Evolutionary conservation across 352 stramenopile species (phyloP).

Genomic region (Phytophthora nicotianae): DNA sequence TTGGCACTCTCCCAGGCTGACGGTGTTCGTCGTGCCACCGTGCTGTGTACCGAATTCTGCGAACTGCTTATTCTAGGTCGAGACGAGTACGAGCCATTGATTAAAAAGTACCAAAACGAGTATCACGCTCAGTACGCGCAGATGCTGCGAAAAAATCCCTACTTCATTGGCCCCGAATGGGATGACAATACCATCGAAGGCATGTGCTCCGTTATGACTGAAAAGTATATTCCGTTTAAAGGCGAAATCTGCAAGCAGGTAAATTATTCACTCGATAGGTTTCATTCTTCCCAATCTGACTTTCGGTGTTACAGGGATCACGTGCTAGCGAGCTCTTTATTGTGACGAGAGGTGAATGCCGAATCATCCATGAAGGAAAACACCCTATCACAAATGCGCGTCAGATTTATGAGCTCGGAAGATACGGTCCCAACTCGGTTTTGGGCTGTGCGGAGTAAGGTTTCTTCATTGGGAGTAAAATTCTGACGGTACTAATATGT

Average conservation of each 20-base stretch:
- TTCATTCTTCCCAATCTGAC: not conserved
- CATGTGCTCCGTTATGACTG: constrained; percentile 86
- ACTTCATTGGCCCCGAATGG: constrained; percentile 81
- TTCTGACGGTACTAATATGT: constrained; percentile 2
- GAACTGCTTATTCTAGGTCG: constrained; percentile 76
- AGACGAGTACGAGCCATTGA: constrained; percentile 84
- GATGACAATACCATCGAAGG: constrained; percentile 83
- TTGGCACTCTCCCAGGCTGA: constrained; percentile 71
- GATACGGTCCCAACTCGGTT: constrained; percentile 77
- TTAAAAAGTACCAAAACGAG: constrained; percentile 86
- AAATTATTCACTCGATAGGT: not conserved
- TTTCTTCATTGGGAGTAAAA: not conserved
- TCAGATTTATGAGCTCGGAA: constrained; percentile 69
- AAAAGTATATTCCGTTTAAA: constrained; percentile 78
- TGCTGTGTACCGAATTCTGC: constrained; percentile 73
- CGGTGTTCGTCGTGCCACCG: constrained; percentile 72
- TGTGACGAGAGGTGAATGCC: constrained; percentile 75
- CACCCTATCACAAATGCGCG: constrained; percentile 68
- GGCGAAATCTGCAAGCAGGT: constrained; percentile 84
- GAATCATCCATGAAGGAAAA: constrained; percentile 78
- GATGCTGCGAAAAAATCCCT: constrained; percentile 75
- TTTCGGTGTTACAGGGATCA: constrained; percentile 47
- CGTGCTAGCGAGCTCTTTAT: constrained; percentile 76
- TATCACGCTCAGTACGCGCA: constrained; percentile 83
- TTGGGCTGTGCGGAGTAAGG: constrained; percentile 83